Base-by-base conservation (phyloP, 225 moss, liverwort and hornwort genomes). In the Ulota crispa region DNA sequence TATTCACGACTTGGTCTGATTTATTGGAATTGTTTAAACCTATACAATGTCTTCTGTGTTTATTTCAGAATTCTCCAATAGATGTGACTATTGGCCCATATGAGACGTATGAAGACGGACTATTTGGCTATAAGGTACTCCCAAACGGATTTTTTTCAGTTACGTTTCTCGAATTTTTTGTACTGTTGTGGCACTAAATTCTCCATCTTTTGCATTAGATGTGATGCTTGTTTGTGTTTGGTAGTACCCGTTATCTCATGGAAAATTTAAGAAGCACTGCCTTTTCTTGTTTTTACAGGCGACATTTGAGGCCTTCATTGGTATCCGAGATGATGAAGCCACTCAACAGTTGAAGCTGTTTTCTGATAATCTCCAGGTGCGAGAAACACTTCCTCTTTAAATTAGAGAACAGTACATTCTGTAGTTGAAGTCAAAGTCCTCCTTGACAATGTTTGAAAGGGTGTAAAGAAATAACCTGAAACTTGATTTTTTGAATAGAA, bases 31-130 rank as follows among this genome's bases (percentile, higher is more conserved):
- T 66, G 28, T 3, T 68, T 79, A 39, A 78, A 28, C 76, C 37
- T 64, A 11, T 60, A 75, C 34, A 45, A 34, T 72, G 67, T 61
- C 70, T 82, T 80, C 30, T 65, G 24, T 73, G 34, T 72, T 86
- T 31, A 78, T 64, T 76, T 55, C 79, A 98, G 97, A 91, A 98
- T 78, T 98, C 97, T 83, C 81, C 95, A 56, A 83, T 98, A 73
- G 97, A 98, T 92, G 88, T 98, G 63, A 98, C 97, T 68, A 98
- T 98, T 84, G 97, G 97, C 45, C 97, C 97, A 62, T 95, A 98
- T 68, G 97, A 98, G 87, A 98, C 97, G 13, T 98, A 98, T 72
- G 95, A 95, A 81, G 97, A 98, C 83, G 86, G 85, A 21, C 83
- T 98, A 26, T 95, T 94, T 86, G 95, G 97, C 47, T 95, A 98